Evolutionary conservation across 2,329 filamentous ascomycete species (phyloP), one percentile per base, ranked within the genome.

Genomic region (Aquanectria penicillioides): DNA sequence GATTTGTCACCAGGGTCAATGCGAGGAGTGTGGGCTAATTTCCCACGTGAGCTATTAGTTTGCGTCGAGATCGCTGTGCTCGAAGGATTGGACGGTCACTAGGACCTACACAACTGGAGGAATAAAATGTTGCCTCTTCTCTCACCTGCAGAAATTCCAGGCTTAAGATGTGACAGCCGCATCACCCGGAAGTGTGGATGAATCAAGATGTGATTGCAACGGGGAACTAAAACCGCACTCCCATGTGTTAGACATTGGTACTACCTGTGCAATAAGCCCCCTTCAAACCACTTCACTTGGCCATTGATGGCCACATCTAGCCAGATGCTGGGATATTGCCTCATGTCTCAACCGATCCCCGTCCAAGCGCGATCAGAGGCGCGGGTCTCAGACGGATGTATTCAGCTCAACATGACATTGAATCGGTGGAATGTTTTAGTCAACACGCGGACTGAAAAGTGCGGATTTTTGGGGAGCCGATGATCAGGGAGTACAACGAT

Each of bases 21-120:
- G 25, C n/a, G n/a, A 34, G 36, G 34, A 22, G 17, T 12, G 28
- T 58, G 54, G 51, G 40, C 40, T 59, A 61, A 57, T 66, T 66
- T 63, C 56, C 43, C 31, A 38, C 20, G 6, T 22, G 13, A 58
- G 41, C 23, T 37, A 47, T 26, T 36, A 22, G 10, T 36, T 49
- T 40, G 37, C 53, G 29, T 44, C n/a, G n/a, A n/a, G n/a, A 43
- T 25, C 23, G 12, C 18, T 20, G 22, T 11, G 20, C 23, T 12
- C 13, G 17, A 17, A 33, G 33, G 31, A 25, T 23, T 12, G 28
- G 28, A 34, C 29, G 23, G 6, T 12, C 9, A 15, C 22, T 31
- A 17, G 36, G 26, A 40, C 26, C 23, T 23, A 25, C 12, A 29
- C 38, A 25, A 10, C 12, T 9, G 20, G 6, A n/a, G 25, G 22